phyloP scores from a whole-genome alignment of 2,329 filamentous ascomycete genomes.

The Pseudogymnoascus sp. region DNA sequence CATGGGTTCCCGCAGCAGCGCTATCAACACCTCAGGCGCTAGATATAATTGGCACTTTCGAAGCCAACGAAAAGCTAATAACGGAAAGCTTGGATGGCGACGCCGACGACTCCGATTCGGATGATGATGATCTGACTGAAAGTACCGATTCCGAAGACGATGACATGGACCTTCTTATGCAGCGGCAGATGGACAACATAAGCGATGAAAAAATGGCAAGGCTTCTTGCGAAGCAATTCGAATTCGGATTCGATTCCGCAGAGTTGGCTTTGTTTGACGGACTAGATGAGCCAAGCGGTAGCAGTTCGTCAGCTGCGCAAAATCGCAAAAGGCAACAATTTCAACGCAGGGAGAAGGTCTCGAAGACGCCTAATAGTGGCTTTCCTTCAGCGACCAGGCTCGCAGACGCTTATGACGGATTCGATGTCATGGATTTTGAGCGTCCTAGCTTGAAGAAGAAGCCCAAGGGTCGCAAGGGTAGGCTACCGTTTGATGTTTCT shows the following conservation, averaged over 20 bases:
- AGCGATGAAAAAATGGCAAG: slow-evolving; percentile 57
- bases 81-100: slow-evolving; percentile 21
- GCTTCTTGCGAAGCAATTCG: slow-evolving; percentile 53
- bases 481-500: slow-evolving; percentile 45
- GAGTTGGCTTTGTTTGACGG: slow-evolving; percentile 52
- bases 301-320: background rate
- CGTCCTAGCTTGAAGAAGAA: slow-evolving; percentile 59
- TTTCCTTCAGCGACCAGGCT: slow-evolving; percentile 50
- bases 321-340: slow-evolving; percentile 2
- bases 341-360: slow-evolving; percentile 18
- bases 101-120: slow-evolving; percentile 21
- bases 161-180: slow-evolving; percentile 33
- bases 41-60: slow-evolving; percentile 29
- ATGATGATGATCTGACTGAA: slow-evolving; percentile 28
- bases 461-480: slow-evolving; percentile 53
- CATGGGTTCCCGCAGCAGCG: slow-evolving; percentile 37
- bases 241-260: slow-evolving; percentile 53
- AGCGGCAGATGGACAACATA: slow-evolving; percentile 36
- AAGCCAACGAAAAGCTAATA: slow-evolving; percentile 28
- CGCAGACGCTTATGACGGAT: slow-evolving; percentile 51
- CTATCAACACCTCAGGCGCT: slow-evolving; percentile 28
- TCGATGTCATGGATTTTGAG: slow-evolving; percentile 82
- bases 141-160: slow-evolving; percentile 34
- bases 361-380: slow-evolving; percentile 25
- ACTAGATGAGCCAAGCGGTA: slow-evolving; percentile 26